Percentiles rank a stretch among this genome's conserved stretches.
These are phyloP conservation scores for Solanum dulcamara DNA, from an alignment of 257 asterid genomes.

Conservation along the genomic window DNA sequence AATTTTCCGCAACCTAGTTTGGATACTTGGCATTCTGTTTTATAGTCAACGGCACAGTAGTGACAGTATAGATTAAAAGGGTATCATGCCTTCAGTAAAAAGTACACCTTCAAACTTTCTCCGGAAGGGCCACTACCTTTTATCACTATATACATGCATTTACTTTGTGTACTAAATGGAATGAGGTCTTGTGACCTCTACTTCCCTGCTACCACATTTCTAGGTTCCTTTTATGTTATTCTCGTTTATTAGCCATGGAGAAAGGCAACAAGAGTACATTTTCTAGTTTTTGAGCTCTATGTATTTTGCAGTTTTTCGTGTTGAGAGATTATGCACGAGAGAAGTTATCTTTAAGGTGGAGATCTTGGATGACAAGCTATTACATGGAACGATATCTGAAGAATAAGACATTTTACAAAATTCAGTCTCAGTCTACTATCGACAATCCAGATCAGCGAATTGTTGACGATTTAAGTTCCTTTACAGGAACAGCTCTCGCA, in stretches of 20 bases:
- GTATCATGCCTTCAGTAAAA: background rate
- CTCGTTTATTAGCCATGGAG: background rate
- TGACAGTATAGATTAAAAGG: background rate
- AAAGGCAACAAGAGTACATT: background rate
- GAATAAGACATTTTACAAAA: slow-evolving; percentile 63
- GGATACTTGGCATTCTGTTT: background rate
- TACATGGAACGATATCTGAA: slow-evolving; percentile 85
- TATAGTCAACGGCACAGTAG: background rate
- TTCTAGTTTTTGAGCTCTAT: background rate
- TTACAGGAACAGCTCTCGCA: slow-evolving; percentile 84
- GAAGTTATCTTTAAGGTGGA: slow-evolving; percentile 86
- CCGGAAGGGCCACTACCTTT: background rate
- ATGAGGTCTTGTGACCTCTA: background rate
- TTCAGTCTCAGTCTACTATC: slow-evolving; percentile 77
- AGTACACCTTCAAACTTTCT: background rate
- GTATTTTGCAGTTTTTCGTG: slow-evolving; percentile 58
- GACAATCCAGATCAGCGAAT: slow-evolving; percentile 97
- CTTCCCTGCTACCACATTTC: background rate
- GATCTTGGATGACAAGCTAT: slow-evolving; percentile 88
- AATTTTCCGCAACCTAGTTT: background rate
- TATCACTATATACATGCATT: background rate
- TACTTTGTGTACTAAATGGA: background rate
- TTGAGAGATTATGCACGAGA: slow-evolving; percentile 90
- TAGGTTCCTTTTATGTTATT: background rate
- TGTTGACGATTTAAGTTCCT: slow-evolving; percentile 87